phyloP scores from a whole-genome alignment of 2,329 filamentous ascomycete genomes.

The Elsinoe ampelina region DNA sequence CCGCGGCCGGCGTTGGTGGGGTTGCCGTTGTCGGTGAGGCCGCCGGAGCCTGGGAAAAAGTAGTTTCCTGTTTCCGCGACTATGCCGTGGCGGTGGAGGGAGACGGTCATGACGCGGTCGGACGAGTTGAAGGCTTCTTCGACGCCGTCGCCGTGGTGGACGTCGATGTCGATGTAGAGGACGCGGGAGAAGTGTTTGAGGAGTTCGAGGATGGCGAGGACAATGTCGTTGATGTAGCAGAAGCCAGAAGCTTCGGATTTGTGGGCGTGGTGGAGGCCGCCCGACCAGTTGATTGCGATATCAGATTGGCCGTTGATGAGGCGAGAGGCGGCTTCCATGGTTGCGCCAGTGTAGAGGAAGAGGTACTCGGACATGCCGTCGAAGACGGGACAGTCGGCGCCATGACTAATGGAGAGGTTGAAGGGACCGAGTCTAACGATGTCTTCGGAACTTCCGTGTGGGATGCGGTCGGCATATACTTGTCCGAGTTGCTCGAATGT shows the following conservation, averaged over 20 bases:
- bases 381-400: constrained; percentile 92
- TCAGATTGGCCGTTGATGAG: constrained; percentile 79
- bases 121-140: constrained; percentile 87
- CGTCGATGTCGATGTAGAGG: constrained; percentile 89
- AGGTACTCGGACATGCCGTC: constrained; percentile 94
- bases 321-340: constrained; percentile 82
- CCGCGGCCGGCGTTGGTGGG: constrained; percentile 70
- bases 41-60: constrained; percentile 61
- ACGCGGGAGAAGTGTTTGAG: constrained; percentile 74
- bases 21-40: constrained; percentile 54
- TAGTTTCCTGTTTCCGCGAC: constrained; percentile 40
- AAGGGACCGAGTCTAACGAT: constrained; percentile 48
- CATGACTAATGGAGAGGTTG: constrained; percentile 53
- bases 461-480: constrained; percentile 34
- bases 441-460: constrained; percentile 37
- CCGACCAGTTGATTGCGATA: constrained; percentile 96
- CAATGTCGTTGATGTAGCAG: constrained; percentile 98
- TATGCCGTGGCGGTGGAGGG: constrained; percentile 87
- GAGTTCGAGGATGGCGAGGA: constrained; percentile 82
- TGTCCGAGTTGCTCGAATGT: constrained; percentile 45
- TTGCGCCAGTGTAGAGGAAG: constrained; percentile 83
- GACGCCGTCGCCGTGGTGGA: constrained; percentile 84
- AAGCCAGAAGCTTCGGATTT: constrained; percentile 90
- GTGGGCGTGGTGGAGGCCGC: constrained; percentile 92
- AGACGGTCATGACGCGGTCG: constrained; percentile 83